Percentiles rank a stretch among this genome's conserved stretches.
Conservation (phyloP, 768 basidiomycete species). For the Hericium alpestre region DNA sequence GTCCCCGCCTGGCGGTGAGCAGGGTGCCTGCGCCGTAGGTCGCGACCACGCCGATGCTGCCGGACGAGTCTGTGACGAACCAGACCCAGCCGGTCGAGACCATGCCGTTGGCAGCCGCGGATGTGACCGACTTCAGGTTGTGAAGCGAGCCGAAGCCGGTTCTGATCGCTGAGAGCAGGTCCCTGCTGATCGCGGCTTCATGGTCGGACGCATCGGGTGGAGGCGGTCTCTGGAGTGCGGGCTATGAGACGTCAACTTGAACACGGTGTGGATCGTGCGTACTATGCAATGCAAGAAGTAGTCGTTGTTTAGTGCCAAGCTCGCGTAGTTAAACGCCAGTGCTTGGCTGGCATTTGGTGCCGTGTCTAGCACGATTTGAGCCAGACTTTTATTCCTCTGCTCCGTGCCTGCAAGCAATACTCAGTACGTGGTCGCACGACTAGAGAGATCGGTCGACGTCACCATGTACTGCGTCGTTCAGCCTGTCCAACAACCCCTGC, state of each 20-base stretch:
- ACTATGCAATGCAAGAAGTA: slow-evolving; percentile 89
- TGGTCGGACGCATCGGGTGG: slow-evolving; percentile 18
- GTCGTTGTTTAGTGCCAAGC: slow-evolving; percentile 86
- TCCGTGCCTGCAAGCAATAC: slow-evolving; percentile 35
- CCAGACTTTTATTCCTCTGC: slow-evolving; percentile 45
- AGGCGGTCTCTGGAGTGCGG: slow-evolving; percentile 23
- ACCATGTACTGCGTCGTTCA: slow-evolving; percentile 73
- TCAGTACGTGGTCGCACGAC: slow-evolving; percentile 3
- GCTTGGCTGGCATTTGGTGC: slow-evolving; percentile 46
- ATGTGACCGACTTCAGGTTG: slow-evolving; percentile 65
- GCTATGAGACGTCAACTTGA: not conserved
- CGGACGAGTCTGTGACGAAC: slow-evolving; percentile 65
- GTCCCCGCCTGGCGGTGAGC: slow-evolving; percentile 39
- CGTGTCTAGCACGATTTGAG: slow-evolving; percentile 63
- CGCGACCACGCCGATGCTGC: slow-evolving; percentile 62
- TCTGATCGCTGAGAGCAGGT: slow-evolving; percentile 28
- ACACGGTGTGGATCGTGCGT: slow-evolving; percentile 21
- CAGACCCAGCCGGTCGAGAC: slow-evolving; percentile 76
- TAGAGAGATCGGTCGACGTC: not conserved
- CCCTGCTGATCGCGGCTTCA: slow-evolving; percentile 25
- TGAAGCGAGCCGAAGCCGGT: slow-evolving; percentile 51
- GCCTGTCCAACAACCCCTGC: slow-evolving; percentile 64
- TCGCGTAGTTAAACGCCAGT: slow-evolving; percentile 83
- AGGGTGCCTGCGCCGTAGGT: slow-evolving; percentile 87
- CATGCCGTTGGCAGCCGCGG: slow-evolving; percentile 69